Evolutionary conservation across 257 asterid genomes (phyloP).

Genomic region (Phtheirospermum japonicum): DNA sequence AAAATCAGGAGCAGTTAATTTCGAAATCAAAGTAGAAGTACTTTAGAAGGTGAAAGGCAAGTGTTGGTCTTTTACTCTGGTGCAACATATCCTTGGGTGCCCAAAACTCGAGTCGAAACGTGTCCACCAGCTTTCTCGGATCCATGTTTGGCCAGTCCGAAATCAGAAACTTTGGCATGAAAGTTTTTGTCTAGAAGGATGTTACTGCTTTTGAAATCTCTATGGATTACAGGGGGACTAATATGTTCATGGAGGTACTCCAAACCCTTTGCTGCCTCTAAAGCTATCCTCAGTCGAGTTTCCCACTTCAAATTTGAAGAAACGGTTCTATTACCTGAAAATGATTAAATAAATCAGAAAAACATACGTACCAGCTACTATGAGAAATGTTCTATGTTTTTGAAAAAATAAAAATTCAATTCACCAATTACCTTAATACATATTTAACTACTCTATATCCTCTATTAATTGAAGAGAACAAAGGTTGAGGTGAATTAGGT

Average conservation of each 20-base stretch:
- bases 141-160: conserved; percentile 84
- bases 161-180: conserved; percentile 90
- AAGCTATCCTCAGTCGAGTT: conserved; percentile 73
- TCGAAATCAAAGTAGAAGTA: neutral
- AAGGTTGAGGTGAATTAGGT: too few species aligned
- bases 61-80: conserved; percentile 59
- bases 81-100: conserved; percentile 97
- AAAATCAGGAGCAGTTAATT: neutral
- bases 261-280: conserved; percentile 93
- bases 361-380: too few species aligned
- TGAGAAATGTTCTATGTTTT: too few species aligned
- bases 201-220: conserved; percentile 95
- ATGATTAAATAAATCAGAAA: too few species aligned
- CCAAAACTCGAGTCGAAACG: conserved; percentile 88
- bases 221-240: conserved; percentile 78
- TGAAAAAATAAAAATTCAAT: too few species aligned
- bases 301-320: conserved; percentile 75
- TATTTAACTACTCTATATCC: too few species aligned
- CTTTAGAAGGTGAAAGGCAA: neutral
- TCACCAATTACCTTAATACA: too few species aligned
- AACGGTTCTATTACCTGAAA: conserved; percentile 37
- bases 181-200: conserved; percentile 73
- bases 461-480: too few species aligned
- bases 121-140: conserved; percentile 91
- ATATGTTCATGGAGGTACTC: conserved; percentile 88